Evolutionary conservation across 2,329 filamentous ascomycete species (phyloP), one percentile per base, ranked within the genome.

Genomic region (Lachnum nothofagi): DNA sequence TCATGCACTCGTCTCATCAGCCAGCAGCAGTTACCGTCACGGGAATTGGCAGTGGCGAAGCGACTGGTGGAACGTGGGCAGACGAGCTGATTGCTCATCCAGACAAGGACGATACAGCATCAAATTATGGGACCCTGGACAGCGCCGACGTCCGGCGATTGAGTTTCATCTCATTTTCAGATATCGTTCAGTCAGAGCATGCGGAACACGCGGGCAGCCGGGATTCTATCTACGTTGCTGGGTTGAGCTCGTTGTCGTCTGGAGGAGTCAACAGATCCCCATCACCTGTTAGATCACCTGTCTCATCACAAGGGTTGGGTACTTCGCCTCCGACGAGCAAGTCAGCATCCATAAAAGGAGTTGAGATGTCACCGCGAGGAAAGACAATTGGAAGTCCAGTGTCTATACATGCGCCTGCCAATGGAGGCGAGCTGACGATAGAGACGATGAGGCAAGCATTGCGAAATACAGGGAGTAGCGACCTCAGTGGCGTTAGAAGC

Each of bases 91-190:
- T 81, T 61, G 70, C 75, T 5, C 72, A 74, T 48, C 69, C 68
- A 41, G 73, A 79, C 44, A 69, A 68, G n/a, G 73, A 63, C 64
- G 86, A 91, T 57, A 75, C 75, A 22, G 81, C 80, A 1, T 87
- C 85, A 49, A 88, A 82, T 64, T 91, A 91, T 66, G 88, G 85
- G 25, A 82, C 84, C 39, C 72, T 91, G 53, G 90, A 95, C 62
- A 79, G 77, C 33, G 77, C 80, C 40, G 91, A 95, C 61, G 80
- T 94, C 16, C 83, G 88, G 39, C 82, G 91, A 19, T 71, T 97
- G 54, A 93, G 87, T 66, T 97, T 97, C 71, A 95, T 97, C 65
- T 95, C 90, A 6, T 97, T 97, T 68, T 91, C 91, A 53, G 91
- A 97, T 62, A 89, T 97, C 8, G 89, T 97, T 34, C 89, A 95